Base-by-base conservation (phyloP, 306 rosid genomes). In the Citrullus amarus region DNA sequence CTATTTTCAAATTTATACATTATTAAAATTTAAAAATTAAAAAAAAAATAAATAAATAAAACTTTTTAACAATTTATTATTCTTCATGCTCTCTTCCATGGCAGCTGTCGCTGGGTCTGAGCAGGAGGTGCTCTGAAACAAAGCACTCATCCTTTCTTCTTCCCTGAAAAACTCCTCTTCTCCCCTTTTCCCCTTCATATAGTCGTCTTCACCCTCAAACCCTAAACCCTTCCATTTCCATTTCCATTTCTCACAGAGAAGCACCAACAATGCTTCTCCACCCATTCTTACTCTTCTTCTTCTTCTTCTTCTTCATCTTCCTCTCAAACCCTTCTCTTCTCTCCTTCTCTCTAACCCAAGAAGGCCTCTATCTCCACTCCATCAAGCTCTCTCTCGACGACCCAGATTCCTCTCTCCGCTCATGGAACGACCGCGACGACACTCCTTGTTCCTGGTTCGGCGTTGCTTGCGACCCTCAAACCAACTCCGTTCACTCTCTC, bases 381-480 rank as follows among this genome's bases (percentile, higher is more conserved):
- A 4, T 76, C 6, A 76, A 76, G 56, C 79, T 76, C 25, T 58
- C 79, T 2, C 70, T 76, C 56, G 79, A 76, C 79, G 79, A 76
- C 4, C 79, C 79, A 0, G 79, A 76, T 30, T 76, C 79, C n/a
- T 36, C 39, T 8, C 79, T 76, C 56, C 67, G 25, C 1, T 76
- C 79, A 43, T 76, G 79, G 79, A 76, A 57, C 69, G 41, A 58
- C 70, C 67, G 69, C 56, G 70, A 76, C 56, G 41, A 58, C 39
- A 58, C 79, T 57, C 79, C 79, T 41, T 79, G 81, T 16, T 17
- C 65, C 76, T 79, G 81, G 81, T 87, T 83, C 12, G 98, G 99
- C 41, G 87, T 95, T 58, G 6, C 77, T 79, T 95, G 98, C 89
- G 87, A 88, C 89, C 79, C 88, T 32, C 44, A 69, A 70, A 88